Conservation (phyloP, 2,329 filamentous ascomycete genomes). For the Colletotrichum gloeosporioides region DNA sequence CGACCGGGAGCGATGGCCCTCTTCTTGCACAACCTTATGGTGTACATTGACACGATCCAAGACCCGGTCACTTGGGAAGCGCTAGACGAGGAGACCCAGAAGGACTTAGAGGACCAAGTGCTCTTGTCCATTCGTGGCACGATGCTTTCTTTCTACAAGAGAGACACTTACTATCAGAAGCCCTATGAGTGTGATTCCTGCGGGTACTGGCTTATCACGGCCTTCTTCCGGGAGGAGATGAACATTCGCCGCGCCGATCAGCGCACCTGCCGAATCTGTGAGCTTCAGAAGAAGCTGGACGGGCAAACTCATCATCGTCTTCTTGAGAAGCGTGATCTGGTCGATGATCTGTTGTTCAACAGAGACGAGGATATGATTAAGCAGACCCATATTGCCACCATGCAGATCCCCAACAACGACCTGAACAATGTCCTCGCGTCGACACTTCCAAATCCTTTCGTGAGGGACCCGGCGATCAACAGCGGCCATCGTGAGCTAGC, state of each 20-base stretch:
- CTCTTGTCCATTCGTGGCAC: background rate
- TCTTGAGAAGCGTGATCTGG: background rate
- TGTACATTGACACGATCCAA: background rate
- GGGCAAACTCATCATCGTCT: background rate
- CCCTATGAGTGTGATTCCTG: background rate
- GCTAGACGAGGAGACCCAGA: background rate
- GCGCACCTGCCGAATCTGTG: background rate
- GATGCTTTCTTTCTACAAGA: background rate
- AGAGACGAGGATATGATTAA: background rate
- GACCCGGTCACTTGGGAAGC: background rate
- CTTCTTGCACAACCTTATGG: slow-evolving; percentile 8
- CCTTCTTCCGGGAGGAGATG: background rate
- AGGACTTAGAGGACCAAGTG: slow-evolving; percentile 6
- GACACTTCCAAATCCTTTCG: background rate
- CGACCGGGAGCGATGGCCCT: background rate
- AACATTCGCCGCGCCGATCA: background rate
- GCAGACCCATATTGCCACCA: background rate
- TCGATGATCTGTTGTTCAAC: background rate
- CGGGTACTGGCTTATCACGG: background rate
- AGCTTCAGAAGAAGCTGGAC: background rate
- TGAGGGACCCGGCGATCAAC: background rate
- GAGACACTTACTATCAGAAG: background rate
- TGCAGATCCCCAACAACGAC: background rate
- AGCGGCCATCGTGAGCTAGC: background rate
- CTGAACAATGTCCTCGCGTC: background rate